Evolutionary conservation across 2,329 filamentous ascomycete species (phyloP), one percentile per base, ranked within the genome.

Genomic region (Incumbomyces lentus): DNA sequence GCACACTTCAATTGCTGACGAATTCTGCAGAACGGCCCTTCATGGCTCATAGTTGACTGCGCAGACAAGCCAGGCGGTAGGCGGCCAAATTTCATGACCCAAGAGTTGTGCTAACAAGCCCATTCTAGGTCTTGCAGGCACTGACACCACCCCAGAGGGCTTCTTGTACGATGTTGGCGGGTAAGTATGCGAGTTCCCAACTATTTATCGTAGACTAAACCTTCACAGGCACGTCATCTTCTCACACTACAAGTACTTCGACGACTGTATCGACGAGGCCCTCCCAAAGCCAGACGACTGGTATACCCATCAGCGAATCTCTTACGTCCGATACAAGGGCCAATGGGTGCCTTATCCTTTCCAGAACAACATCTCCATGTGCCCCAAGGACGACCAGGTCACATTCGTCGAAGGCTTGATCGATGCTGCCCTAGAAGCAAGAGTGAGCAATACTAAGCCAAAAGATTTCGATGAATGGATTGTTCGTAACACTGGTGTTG

Each of bases 201-300:
- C 18, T 5, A 8, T 16, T n/a, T 13, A 14, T 18, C 8, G 11
- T 41, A 29, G 30, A 5, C 19, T 38, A 13, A 13, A 3, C 17
- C 2, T 33, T 29, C 29, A 6, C 33, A 44, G 41, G 60, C 89
- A 95, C 71, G 89, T 95, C 71, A 95, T 95, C 73, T 95, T 95
- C 79, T 95, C 89, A 60, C 89, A 95, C 79, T 98, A 98, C 84
- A 95, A 95, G 75, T 98, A 98, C 81, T 98, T 98, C 68, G 92
- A 98, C 72, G 92, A 98, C 75, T 93, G 86, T 74, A 83, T 98
- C 65, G 79, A 96, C 67, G 92, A 98, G 76, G 92, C 92, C 44
- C 82, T 98, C 35, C 92, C 92, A 61, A 87, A 87, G 63, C 80
- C 88, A 49, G 83, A 86, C 50, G 92, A 98, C 73, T 98, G 92